Conservation (phyloP, 805 yeast species). For the Metschnikowia sp. region DNA sequence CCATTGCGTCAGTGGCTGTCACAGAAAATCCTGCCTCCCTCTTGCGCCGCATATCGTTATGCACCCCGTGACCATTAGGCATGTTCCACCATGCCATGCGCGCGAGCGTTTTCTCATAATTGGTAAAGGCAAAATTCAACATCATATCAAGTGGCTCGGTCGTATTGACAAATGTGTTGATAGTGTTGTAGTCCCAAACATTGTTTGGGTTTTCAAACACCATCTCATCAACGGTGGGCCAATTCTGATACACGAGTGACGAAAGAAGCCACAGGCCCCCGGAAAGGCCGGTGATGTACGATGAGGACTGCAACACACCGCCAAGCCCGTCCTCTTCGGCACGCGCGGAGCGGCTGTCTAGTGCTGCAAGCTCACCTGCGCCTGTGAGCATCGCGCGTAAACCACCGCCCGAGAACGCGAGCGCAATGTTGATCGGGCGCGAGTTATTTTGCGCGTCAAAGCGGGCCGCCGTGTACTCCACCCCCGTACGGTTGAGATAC, state of each 20-base stretch:
- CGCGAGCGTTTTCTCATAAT: constrained; percentile 25
- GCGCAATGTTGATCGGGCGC: constrained; percentile 19
- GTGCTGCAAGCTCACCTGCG: constrained; percentile 18
- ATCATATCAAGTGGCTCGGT: constrained; percentile 11
- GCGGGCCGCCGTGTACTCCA: constrained; percentile 1
- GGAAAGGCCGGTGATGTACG: constrained; percentile 73
- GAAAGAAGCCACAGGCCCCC: constrained; percentile 86
- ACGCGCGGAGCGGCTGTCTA: constrained; percentile 14
- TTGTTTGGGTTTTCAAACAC: constrained; percentile 30
- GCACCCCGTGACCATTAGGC: constrained; percentile 43
- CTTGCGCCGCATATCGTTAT: constrained; percentile 47
- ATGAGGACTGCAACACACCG: constrained; percentile 66
- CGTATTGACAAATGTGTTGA: constrained; percentile 28
- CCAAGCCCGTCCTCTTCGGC: constrained; percentile 50
- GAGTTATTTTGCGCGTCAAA: background rate
- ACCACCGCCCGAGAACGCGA: constrained; percentile 38
- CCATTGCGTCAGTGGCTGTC: constrained; percentile 79
- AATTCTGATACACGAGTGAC: constrained; percentile 64
- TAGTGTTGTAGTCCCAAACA: constrained; percentile 33
- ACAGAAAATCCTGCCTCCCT: constrained; percentile 60
- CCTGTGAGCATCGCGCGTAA: constrained; percentile 35
- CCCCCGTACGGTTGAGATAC: constrained; percentile 11
- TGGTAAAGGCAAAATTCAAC: constrained; percentile 20
- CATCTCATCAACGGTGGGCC: constrained; percentile 66
- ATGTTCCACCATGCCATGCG: constrained; percentile 31